Conservation (phyloP, 495 filamentous ascomycete species). For the Parathielavia hyrcaniae region DNA sequence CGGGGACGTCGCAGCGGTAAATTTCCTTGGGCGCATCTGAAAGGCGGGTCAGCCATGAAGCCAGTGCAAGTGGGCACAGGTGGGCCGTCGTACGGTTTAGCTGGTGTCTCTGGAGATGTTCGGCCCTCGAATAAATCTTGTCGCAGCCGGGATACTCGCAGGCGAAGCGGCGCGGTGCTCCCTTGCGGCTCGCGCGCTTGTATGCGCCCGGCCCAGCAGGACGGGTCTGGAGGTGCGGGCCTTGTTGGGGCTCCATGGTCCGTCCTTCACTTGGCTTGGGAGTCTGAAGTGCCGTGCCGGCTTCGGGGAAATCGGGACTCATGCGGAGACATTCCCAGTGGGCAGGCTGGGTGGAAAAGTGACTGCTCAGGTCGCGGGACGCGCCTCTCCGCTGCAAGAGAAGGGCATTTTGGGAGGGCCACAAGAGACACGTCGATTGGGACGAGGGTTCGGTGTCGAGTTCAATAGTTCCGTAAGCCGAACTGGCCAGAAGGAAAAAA, state of each 20-base stretch:
- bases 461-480: constrained; percentile 18
- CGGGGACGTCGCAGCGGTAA: constrained; percentile 83
- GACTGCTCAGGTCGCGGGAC: constrained; percentile 7
- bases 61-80: neutral
- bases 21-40: constrained; percentile 94
- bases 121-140: constrained; percentile 90
- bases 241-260: constrained; percentile 17
- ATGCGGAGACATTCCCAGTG: neutral
- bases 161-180: constrained; percentile 55
- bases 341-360: neutral
- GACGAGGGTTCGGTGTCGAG: constrained; percentile 1
- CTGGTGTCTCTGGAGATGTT: constrained; percentile 68
- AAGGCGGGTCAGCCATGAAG: constrained; percentile 32
- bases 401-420: neutral
- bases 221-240: constrained; percentile 5
- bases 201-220: constrained; percentile 25
- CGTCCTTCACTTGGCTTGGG: neutral
- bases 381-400: constrained; percentile 10
- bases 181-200: constrained; percentile 48
- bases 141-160: constrained; percentile 81
- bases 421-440: neutral
- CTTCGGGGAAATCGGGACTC: constrained; percentile 7
- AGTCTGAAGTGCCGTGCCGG: neutral
- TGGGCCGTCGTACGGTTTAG: constrained; percentile 37
- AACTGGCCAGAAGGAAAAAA: constrained; percentile 9